These are phyloP conservation scores for Vanrija sp. DNA, from an alignment of 1,284 basidiomycete genomes.

Conservation along the genomic window DNA sequence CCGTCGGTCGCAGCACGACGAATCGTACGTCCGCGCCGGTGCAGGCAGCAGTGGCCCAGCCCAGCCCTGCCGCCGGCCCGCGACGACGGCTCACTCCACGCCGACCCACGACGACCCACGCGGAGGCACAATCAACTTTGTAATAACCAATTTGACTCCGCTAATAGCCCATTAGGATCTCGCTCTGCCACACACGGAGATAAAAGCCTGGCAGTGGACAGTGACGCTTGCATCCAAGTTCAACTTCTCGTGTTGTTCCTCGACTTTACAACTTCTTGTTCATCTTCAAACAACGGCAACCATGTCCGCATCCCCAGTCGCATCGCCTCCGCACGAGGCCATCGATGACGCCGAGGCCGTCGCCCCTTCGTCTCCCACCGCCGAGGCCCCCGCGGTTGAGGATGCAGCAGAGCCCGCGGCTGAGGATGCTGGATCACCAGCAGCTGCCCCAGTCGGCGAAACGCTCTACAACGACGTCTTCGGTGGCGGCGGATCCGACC, in stretches of 20 bases:
- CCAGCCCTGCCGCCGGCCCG: neutral
- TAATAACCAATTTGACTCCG: no score
- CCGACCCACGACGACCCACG: no score
- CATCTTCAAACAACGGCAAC: neutral
- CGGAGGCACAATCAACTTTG: no score
- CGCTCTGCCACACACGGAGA: no score
- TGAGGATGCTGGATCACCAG: constrained; percentile 11
- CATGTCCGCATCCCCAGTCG: constrained; percentile 10
- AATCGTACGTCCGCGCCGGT: neutral
- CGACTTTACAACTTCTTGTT: neutral
- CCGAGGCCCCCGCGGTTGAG: neutral
- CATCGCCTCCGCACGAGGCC: no score
- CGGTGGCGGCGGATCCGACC: constrained; percentile 59
- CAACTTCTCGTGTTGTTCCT: neutral
- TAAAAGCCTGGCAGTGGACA: no score
- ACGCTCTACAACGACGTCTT: constrained; percentile 54
- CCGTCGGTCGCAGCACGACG: neutral
- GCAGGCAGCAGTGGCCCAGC: neutral
- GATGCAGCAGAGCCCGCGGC: constrained; percentile 4
- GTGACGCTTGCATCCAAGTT: no score
- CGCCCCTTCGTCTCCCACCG: neutral
- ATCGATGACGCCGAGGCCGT: no score
- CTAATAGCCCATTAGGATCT: no score
- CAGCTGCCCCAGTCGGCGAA: neutral
- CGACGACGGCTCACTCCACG: neutral